Base-by-base conservation (phyloP, 306 rosid species). In the Rubus parviflorus region DNA sequence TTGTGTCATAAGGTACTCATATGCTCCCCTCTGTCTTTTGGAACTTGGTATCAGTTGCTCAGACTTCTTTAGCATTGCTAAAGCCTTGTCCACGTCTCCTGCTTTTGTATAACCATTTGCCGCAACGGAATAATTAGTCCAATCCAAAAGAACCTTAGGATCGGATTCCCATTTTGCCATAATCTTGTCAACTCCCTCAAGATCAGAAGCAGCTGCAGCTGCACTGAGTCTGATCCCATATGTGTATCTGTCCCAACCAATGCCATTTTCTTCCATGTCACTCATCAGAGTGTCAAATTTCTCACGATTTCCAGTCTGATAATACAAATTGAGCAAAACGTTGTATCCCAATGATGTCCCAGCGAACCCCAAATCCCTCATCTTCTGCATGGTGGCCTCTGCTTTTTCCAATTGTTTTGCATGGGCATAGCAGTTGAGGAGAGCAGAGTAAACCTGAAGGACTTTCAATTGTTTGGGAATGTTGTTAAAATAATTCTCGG, bases 401-500 rank as follows among this genome's bases (percentile, higher is more conserved):
- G 86, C 86, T 42, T 74, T 68, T 70, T 68, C 80, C 67, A 82
- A 76, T 38, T 51, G 42, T 42, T 68, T 61, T 40, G 43, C 80
- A 14, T 15, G 40, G 3, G 76, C 82, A 74, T 78, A 82, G 74
- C 82, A 68, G 46, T 73, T 74, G 38, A 78, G 76, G 38, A 78
- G 74, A 60, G 80, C 73, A 30, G n/a, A 0, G 20, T 78, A 78
- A 77, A 74, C 80, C 68, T 58, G 73, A 15, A 38, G 57, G 45
- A 0, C 56, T 83, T 43, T 83, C 46, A 78, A 74, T 3, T 61
- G 57, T 16, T 13, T 43, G 0, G 86, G 80, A 83, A 70, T 45
- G 79, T 69, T 69, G 49, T 83, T 70, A n/a, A 83, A 83, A 75
- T 68, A 83, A 60, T 74, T 74, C 74, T 82, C 82, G 16, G 77